Percentiles rank a stretch among this genome's conserved stretches.
phyloP scores from a whole-genome alignment of 2,329 filamentous ascomycete genomes.

The Hirsutella rhossiliensis region DNA sequence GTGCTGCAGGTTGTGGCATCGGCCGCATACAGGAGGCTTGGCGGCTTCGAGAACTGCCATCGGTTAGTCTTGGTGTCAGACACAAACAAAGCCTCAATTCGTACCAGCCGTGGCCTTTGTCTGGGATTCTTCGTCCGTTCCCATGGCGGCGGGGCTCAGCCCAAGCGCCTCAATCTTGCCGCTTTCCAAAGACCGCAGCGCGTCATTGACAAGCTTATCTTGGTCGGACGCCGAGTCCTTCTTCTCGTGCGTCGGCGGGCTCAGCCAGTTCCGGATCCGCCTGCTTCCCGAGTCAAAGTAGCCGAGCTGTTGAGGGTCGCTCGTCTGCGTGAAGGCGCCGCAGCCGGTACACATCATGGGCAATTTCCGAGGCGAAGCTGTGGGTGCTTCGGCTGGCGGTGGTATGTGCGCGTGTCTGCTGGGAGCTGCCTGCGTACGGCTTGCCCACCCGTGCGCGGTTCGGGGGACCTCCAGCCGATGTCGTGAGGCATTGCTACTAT shows the following conservation, averaged over 20 bases:
- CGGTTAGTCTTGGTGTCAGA: not conserved
- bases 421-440: conserved; percentile 13
- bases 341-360: conserved; percentile 52
- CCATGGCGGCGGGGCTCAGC: conserved; percentile 28
- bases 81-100: not conserved
- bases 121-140: conserved; percentile 7
- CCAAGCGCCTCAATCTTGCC: conserved; percentile 32
- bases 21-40: conserved; percentile 60
- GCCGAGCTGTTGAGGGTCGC: conserved; percentile 36
- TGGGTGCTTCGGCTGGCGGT: not conserved
- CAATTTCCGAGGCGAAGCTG: conserved; percentile 18
- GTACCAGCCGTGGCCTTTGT: not conserved
- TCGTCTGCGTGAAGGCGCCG: conserved; percentile 50
- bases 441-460: conserved; percentile 10
- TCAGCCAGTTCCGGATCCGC: conserved; percentile 35
- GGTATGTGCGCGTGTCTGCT: not conserved
- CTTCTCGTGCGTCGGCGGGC: conserved; percentile 7
- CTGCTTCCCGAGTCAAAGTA: conserved; percentile 43
- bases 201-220: conserved; percentile 34
- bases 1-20: conserved; percentile 74
- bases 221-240: conserved; percentile 16
- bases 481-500: conserved; percentile 4
- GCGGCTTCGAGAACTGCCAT: conserved; percentile 7
- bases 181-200: conserved; percentile 28
- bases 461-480: conserved; percentile 4